Evolutionary conservation across 2,329 filamentous ascomycete species (phyloP), one percentile per base, ranked within the genome.

Genomic region (Pestalotiopsis sp.): DNA sequence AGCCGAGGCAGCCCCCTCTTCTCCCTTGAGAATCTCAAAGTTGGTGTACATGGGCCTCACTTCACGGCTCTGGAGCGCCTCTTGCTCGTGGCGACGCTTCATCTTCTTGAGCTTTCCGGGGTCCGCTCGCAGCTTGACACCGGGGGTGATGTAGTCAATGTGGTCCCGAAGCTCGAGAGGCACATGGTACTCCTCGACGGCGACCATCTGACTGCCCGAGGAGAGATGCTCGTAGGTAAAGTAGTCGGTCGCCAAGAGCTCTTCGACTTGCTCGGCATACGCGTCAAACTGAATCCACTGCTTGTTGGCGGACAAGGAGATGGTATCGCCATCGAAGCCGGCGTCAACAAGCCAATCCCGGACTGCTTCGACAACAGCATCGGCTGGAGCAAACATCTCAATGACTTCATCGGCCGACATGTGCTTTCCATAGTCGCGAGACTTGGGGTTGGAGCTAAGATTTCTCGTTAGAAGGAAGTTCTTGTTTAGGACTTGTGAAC

Each of bases 281-380:
- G 78, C 78, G 68, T 81, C 78, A 57, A 82, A 79, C 65, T 79
- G 76, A 49, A 82, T 70, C 80, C 79, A 81, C 71, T 79, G 73
- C 41, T 77, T 74, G 66, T 76, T 76, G 39, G 68, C 71, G 2
- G 74, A 75, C 45, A 73, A 70, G 4, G 64, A 68, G 23, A 75
- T 68, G 12, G 72, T 70, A 13, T 75, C 70, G 3, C 68, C 68
- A 9, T 72, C 70, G 41, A 80, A 78, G 27, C 79, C 79, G 27
- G 76, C 73, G 9, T 70, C 66, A 14, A 73, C 70, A 0, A 82
- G 71, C 80, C 79, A 82, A 20, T 75, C 70, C 1, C 74, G 70
- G 13, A 80, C 76, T 3, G 72, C 66, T 17, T 75, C 75, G 11
- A 81, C 74, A 31, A 75, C 76, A 17, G 77, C 72, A 31, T 73